These are phyloP conservation scores for Arabis hirsuta DNA, from an alignment of 345 rosid genomes.

Conservation along the genomic window DNA sequence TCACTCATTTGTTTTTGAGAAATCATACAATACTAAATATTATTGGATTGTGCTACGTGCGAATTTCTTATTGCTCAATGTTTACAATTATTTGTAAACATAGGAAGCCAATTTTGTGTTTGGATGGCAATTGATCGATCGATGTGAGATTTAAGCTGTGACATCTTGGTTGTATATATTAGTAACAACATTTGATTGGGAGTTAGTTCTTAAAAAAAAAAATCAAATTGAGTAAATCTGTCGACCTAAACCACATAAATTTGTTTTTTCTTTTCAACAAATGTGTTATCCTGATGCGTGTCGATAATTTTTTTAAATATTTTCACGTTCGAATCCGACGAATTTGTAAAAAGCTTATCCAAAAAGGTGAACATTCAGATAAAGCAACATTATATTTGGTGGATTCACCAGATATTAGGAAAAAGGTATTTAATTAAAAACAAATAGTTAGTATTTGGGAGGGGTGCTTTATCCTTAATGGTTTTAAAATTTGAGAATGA, in stretches of 20 bases:
- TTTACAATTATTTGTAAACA: background rate
- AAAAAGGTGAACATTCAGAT: background rate
- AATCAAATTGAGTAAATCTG: too few relatives aligned
- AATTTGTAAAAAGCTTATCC: background rate
- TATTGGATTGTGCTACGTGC: background rate
- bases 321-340: background rate
- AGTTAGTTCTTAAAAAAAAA: too few relatives aligned
- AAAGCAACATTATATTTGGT: slow-evolving; percentile 1
- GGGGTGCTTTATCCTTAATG: too few relatives aligned
- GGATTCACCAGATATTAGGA: slow-evolving; percentile 12
- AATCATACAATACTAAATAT: background rate
- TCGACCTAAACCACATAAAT: too few relatives aligned
- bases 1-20: slow-evolving; percentile 28
- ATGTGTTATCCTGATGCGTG: background rate
- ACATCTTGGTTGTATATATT: too few relatives aligned
- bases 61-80: background rate
- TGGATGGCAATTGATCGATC: background rate
- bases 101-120: background rate
- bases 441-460: too few relatives aligned
- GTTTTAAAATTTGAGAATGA: too few relatives aligned
- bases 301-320: background rate
- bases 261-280: too few relatives aligned
- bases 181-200: too few relatives aligned
- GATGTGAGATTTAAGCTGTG: background rate
- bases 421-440: too few relatives aligned